phyloP scores from a whole-genome alignment of 129 eudicot genomes.

The Chrysanthemum lavandulifolium region DNA sequence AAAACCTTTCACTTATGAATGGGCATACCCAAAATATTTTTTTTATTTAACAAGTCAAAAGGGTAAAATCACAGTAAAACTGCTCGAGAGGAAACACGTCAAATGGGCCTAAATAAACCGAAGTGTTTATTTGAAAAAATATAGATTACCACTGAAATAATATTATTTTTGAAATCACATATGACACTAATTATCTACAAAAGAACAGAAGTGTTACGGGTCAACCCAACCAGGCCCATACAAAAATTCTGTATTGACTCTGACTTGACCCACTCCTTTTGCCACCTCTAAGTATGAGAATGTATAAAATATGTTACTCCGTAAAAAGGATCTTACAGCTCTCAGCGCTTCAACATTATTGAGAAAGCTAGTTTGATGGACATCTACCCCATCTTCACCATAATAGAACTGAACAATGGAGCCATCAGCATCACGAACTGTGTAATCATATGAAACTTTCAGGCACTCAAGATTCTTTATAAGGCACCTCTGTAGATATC shows the following conservation, averaged over 20 bases:
- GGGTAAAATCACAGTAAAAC: neutral
- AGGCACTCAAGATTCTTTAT: constrained; percentile 86
- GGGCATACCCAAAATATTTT: neutral
- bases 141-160: neutral
- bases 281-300: neutral
- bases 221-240: neutral
- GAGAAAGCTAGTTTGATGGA: constrained; percentile 80
- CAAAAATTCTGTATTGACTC: neutral
- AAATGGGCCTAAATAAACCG: neutral
- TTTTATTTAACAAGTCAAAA: neutral
- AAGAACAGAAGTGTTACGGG: no score
- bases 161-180: neutral
- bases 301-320: neutral
- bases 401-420: constrained; percentile 84
- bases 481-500: constrained; percentile 88
- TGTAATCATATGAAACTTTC: constrained; percentile 81
- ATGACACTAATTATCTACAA: neutral
- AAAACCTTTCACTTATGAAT: neutral
- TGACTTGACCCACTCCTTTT: neutral
- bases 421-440: constrained; percentile 98
- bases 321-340: constrained; percentile 42
- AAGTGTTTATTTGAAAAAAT: neutral
- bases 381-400: constrained; percentile 98
- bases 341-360: constrained; percentile 73
- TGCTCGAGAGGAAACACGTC: neutral